phyloP scores from a whole-genome alignment of 139 green algal genomes.

The Edaphochlamys debaryana region DNA sequence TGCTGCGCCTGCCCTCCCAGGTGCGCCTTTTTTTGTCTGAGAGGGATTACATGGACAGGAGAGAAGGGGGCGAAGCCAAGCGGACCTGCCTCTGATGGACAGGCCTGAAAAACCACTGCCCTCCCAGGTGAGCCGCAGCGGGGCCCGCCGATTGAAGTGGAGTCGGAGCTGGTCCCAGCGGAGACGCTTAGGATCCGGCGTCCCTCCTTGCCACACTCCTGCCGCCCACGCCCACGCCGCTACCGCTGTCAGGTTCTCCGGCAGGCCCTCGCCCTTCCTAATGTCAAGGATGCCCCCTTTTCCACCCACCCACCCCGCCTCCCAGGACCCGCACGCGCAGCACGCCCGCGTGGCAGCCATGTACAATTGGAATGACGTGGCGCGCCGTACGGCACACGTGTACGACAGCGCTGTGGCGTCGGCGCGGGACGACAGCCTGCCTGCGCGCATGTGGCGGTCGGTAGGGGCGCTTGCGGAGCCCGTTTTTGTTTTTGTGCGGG shows the following conservation, averaged over 20 bases:
- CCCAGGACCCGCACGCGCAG: conserved; percentile 51
- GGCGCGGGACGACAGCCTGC: conserved; percentile 45
- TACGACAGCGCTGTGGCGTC: conserved; percentile 67
- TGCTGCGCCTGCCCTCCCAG: background rate
- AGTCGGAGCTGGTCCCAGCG: too few species aligned
- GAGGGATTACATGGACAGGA: too few species aligned
- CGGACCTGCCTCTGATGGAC: too few species aligned
- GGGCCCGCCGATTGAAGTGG: too few species aligned
- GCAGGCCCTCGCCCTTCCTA: background rate
- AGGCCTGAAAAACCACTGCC: too few species aligned
- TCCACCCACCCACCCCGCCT: background rate
- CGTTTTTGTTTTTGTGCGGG: background rate
- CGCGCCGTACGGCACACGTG: conserved; percentile 79
- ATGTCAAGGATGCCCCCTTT: background rate
- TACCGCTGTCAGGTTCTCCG: background rate
- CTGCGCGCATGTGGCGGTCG: background rate
- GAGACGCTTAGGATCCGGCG: too few species aligned
- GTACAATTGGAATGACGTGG: conserved; percentile 93
- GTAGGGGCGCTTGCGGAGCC: background rate
- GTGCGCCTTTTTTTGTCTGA: too few species aligned
- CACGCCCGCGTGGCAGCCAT: conserved; percentile 75
- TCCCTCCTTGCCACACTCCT: too few species aligned
- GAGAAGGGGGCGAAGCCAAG: too few species aligned
- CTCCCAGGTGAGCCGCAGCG: too few species aligned
- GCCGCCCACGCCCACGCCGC: too few species aligned